Base-by-base conservation (phyloP, 805 yeast species). In the Pichia thaimueangensis region DNA sequence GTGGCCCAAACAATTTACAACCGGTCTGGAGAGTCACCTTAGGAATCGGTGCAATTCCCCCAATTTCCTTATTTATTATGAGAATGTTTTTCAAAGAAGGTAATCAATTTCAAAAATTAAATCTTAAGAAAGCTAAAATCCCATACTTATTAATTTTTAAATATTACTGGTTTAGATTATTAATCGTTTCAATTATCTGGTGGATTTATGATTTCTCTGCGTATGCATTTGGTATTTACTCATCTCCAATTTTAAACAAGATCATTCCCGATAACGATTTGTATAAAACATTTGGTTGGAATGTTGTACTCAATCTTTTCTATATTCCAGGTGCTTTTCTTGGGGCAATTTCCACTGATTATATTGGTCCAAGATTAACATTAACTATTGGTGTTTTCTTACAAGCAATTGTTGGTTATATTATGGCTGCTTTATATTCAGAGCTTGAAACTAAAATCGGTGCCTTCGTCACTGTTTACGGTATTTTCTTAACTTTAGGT, bases 21-120 rank as follows among this genome's bases (percentile, higher is more conserved):
- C 82, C 84, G 10, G 87, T 91, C 31, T 91, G 97, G 97, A 82
- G 97, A 71, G 69, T 88, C 44, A 79, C 96, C 10, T 68, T 89
- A 30, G 97, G 95, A 30, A 63, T 91, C 28, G 97, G 97, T 59
- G 95, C 91, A 17, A 73, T 91, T 40, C 88, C 91, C 25, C 97
- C 97, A 39, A 54, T 83, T 45, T 69, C 85, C 1, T 72, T 89
- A 51, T 84, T 91, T 58, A 73, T 81, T 58, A 60, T 88, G 64
- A 82, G 97, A 66, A 56, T 84, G 55, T 80, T 74, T 60, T 83
- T 82, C 68, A 67, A 74, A 48, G 95, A 87, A 62, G 79, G 85
- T 48, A 80, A 78, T 30, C 74, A 80, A 37, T 91, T 82, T 69
- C 63, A 71, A 51, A 81, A 84, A 60, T 69, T 80, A 58, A 76